Percentiles rank a stretch among this genome's conserved stretches.
Evolutionary conservation across 108 stramenopile species (phyloP).

Genomic region (Nitzschia inconspicua): DNA sequence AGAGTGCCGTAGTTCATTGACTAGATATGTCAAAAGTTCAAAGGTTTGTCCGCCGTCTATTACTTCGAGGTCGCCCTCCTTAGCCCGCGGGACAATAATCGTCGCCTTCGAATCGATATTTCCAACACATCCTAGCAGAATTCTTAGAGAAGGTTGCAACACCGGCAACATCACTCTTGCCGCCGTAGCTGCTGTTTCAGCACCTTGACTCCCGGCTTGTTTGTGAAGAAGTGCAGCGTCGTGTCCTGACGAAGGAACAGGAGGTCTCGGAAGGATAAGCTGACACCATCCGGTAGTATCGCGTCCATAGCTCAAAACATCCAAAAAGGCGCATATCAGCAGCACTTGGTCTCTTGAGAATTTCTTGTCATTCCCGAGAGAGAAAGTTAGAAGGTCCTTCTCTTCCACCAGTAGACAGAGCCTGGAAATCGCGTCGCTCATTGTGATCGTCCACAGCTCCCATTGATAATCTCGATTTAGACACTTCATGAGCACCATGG

Average conservation of each 20-base stretch:
- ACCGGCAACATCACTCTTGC: conserved; percentile 80
- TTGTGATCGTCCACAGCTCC: conserved; percentile 62
- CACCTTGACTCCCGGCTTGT: neutral
- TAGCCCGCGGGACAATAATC: conserved; percentile 20
- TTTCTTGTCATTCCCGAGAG: neutral
- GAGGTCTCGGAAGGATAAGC: conserved; percentile 30
- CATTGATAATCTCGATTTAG: conserved; percentile 59
- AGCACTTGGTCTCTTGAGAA: conserved; percentile 69
- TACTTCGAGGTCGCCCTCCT: neutral
- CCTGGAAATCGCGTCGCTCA: conserved; percentile 66
- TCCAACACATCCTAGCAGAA: conserved; percentile 50
- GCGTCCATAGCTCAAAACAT: conserved; percentile 69
- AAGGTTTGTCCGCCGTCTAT: conserved; percentile 2
- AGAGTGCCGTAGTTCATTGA: conserved; percentile 51
- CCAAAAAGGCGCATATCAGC: conserved; percentile 56
- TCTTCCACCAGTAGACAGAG: conserved; percentile 78
- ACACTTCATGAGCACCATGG: conserved; percentile 62
- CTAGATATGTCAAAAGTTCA: conserved; percentile 44
- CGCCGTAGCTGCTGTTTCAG: conserved; percentile 24
- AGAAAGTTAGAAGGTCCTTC: conserved; percentile 53
- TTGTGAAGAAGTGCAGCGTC: neutral
- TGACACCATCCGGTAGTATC: conserved; percentile 77
- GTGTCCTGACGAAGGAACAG: conserved; percentile 8
- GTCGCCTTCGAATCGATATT: conserved; percentile 30
- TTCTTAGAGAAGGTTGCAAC: conserved; percentile 71